These are phyloP conservation scores for Omphalea diandra DNA, from an alignment of 441 rosid genomes.

Conservation along the genomic window DNA sequence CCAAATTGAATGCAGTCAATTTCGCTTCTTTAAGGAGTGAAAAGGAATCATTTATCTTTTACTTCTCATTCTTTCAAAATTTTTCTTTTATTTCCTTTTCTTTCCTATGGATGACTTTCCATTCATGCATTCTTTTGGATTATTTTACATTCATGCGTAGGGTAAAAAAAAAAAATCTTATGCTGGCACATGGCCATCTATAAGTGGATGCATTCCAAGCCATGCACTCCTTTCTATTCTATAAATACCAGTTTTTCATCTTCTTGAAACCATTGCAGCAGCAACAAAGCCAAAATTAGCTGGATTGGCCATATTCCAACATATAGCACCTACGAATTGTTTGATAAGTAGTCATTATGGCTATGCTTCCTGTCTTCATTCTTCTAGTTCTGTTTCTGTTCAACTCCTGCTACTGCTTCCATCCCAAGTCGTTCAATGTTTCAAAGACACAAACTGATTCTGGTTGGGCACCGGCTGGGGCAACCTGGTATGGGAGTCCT, in stretches of 20 bases:
- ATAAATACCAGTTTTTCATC: constrained; percentile 24
- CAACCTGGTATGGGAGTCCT: constrained; percentile 72
- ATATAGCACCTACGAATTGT: too few species aligned
- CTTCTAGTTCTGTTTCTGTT: constrained; percentile 17
- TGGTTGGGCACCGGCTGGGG: constrained; percentile 58
- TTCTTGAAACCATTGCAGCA: constrained; percentile 12
- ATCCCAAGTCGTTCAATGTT: constrained; percentile 43
- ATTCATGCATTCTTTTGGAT: too few species aligned
- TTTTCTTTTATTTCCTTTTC: too few species aligned
- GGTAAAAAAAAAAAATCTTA: too few species aligned
- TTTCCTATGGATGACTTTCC: too few species aligned
- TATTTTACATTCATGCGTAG: too few species aligned
- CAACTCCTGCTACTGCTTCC: constrained; percentile 38
- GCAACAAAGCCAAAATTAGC: background rate
- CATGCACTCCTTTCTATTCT: constrained; percentile 12
- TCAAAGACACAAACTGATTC: constrained; percentile 28
- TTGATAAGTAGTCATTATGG: constrained; percentile 14
- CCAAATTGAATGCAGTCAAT: too few species aligned
- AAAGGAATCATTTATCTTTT: too few species aligned
- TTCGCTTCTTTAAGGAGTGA: too few species aligned
- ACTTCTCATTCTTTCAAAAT: too few species aligned
- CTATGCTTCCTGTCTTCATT: constrained; percentile 12
- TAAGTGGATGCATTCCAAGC: constrained; percentile 15
- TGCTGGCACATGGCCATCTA: constrained; percentile 22
- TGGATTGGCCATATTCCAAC: too few species aligned